Conservation (phyloP, 163 green algal genomes). For the Coccomyxa subellipsoidea region DNA sequence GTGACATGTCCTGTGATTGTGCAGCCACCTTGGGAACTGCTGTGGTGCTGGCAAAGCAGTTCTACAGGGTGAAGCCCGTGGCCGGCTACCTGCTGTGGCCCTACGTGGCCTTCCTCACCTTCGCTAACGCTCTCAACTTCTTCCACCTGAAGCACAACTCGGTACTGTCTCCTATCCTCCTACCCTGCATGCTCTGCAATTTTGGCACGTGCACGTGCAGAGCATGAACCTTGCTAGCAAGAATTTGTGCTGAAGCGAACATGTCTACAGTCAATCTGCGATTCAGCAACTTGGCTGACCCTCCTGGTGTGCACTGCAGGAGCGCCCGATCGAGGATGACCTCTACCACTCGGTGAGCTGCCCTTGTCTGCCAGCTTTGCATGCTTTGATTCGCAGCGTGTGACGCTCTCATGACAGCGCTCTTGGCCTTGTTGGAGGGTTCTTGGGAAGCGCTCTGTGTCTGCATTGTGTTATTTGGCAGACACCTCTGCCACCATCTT, state of each 20-base stretch:
- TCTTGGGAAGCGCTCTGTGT: no score
- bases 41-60: slow-evolving; percentile 1
- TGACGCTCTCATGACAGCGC: no score
- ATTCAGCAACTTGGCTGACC: no score
- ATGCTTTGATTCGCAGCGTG: no score
- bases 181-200: neutral
- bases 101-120: slow-evolving; percentile 31
- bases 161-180: neutral
- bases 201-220: neutral
- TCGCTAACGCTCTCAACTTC: slow-evolving; percentile 37
- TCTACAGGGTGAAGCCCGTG: slow-evolving; percentile 22
- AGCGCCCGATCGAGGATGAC: neutral
- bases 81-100: slow-evolving; percentile 29
- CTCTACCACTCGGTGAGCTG: neutral
- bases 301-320: no score
- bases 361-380: neutral
- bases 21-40: neutral
- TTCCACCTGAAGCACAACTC: slow-evolving; percentile 27
- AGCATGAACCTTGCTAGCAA: neutral
- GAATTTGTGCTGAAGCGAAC: neutral
- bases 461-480: no score
- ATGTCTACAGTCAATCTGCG: neutral
- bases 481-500: no score
- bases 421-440: no score
- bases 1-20: neutral